These are phyloP conservation scores for Guyanaporus albipodus DNA, from an alignment of 768 basidiomycete genomes.

Conservation along the genomic window DNA sequence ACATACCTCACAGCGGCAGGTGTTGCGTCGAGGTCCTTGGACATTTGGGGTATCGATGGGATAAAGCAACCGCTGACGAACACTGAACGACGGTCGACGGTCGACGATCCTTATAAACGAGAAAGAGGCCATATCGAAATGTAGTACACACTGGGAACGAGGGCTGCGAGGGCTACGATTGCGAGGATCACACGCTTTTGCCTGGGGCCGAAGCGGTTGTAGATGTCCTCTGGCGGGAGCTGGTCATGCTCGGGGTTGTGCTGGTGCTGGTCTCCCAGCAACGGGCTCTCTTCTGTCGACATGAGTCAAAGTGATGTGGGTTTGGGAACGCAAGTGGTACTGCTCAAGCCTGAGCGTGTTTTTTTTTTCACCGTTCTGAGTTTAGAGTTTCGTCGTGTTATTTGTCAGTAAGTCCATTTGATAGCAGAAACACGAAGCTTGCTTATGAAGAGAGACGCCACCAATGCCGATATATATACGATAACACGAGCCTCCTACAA, in stretches of 20 bases:
- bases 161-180: constrained; percentile 56
- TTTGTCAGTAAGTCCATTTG: too few species aligned
- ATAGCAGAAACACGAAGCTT: too few species aligned
- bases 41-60: constrained; percentile 71
- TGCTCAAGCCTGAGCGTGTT: not conserved
- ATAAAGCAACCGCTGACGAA: constrained; percentile 68
- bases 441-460: too few species aligned
- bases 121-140: not conserved
- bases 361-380: not conserved
- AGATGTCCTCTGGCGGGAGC: constrained; percentile 37
- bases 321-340: too few species aligned
- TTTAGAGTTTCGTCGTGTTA: too few species aligned
- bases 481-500: constrained; percentile 1
- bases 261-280: constrained; percentile 17
- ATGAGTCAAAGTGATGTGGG: too few species aligned
- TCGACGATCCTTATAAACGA: not conserved
- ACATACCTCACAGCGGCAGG: constrained; percentile 53
- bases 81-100: constrained; percentile 36
- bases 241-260: not conserved
- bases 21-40: constrained; percentile 57
- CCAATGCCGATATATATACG: not conserved
- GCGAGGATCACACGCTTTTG: constrained; percentile 54
- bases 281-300: constrained; percentile 29
- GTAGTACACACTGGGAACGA: constrained; percentile 53
- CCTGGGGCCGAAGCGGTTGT: constrained; percentile 50